Conservation (phyloP, 768 basidiomycete species). For the Guyanaporus albipodus region DNA sequence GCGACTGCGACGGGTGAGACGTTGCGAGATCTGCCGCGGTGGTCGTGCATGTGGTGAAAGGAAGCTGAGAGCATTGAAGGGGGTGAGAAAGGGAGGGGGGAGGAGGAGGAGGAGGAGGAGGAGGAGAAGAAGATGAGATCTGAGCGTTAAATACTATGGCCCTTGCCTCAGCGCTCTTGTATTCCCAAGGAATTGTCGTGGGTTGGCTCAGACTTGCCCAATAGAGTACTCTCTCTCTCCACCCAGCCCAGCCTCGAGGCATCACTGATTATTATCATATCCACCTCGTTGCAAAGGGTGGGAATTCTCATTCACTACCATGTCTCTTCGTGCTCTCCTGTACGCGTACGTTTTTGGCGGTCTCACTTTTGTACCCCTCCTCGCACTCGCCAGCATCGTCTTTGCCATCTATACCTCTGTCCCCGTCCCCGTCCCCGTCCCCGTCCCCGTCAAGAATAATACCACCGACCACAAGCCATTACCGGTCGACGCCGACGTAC, state of each 20-base stretch:
- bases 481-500: slow-evolving; percentile 28
- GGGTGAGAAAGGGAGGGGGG: not conserved
- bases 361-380: slow-evolving; percentile 81
- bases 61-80: slow-evolving; percentile 22
- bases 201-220: no score
- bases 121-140: not conserved
- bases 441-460: slow-evolving; percentile 23
- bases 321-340: slow-evolving; percentile 68
- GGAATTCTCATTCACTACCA: slow-evolving; percentile 5
- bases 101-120: not conserved
- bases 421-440: slow-evolving; percentile 57
- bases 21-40: slow-evolving; percentile 40
- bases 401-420: slow-evolving; percentile 79
- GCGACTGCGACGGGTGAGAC: slow-evolving; percentile 42
- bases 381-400: slow-evolving; percentile 54
- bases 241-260: slow-evolving; percentile 26
- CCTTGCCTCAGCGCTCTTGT: no score
- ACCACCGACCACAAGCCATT: slow-evolving; percentile 21
- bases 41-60: slow-evolving; percentile 27
- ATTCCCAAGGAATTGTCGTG: no score
- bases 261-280: slow-evolving; percentile 27
- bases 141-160: not conserved
- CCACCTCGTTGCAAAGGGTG: slow-evolving; percentile 14
- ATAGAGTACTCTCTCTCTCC: slow-evolving; percentile 7
- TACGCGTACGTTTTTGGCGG: slow-evolving; percentile 90